Conservation (phyloP, 345 rosid species). For the Hypericum perforatum region DNA sequence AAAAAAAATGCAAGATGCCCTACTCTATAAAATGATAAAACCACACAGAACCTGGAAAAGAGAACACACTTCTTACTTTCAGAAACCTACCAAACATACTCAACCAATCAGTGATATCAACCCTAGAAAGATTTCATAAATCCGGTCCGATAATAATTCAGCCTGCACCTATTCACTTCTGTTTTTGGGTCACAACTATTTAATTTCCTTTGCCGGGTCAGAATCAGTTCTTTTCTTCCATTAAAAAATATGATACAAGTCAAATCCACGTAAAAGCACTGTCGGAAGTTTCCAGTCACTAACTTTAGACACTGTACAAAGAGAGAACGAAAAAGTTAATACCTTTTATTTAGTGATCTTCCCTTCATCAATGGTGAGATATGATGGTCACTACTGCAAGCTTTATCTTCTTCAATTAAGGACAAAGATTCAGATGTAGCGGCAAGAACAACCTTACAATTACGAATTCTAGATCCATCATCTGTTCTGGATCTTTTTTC, state of each 20-base stretch:
- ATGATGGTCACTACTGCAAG: constrained; percentile 54
- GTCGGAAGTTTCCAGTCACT: background rate
- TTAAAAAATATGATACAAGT: background rate
- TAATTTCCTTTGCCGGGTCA: too few relatives aligned
- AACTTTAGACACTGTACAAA: background rate
- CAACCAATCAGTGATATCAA: too few relatives aligned
- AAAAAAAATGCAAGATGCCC: too few relatives aligned
- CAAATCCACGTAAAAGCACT: background rate
- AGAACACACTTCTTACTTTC: too few relatives aligned
- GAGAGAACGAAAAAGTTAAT: constrained; percentile 9
- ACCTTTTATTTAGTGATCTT: constrained; percentile 50
- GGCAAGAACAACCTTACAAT: constrained; percentile 33
- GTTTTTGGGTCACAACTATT: too few relatives aligned
- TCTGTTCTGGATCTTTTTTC: constrained; percentile 26
- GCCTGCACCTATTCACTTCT: too few relatives aligned
- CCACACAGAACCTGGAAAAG: too few relatives aligned
- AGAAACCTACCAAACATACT: too few relatives aligned
- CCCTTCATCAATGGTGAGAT: constrained; percentile 32
- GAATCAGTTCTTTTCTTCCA: too few relatives aligned
- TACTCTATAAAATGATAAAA: too few relatives aligned
- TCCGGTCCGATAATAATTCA: too few relatives aligned
- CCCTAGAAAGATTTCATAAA: too few relatives aligned
- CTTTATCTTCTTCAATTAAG: constrained; percentile 58
- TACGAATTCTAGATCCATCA: constrained; percentile 30
- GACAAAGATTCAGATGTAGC: constrained; percentile 76